These are phyloP conservation scores for Barbarea vulgaris DNA, from an alignment of 345 rosid species.

Conservation along the genomic window DNA sequence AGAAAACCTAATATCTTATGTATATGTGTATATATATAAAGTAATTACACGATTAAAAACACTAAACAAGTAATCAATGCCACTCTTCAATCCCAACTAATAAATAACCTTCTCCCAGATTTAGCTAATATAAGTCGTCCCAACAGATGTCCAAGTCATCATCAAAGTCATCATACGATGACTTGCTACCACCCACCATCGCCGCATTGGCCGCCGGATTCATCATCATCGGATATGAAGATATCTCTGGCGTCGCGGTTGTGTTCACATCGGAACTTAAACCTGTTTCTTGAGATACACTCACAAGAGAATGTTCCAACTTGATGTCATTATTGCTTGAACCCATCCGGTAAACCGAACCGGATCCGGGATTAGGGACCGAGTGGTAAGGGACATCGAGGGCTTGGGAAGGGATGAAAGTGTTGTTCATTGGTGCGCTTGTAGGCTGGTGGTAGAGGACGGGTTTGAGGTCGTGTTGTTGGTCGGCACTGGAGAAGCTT, in stretches of 20 bases:
- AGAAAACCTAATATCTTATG: conserved; percentile 27
- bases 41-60: conserved; percentile 15
- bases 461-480: conserved; percentile 33
- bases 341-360: conserved; percentile 43
- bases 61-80: conserved; percentile 27
- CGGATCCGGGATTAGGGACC: conserved; percentile 32
- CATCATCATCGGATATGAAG: conserved; percentile 37
- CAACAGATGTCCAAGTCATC: conserved; percentile 35
- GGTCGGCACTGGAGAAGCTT: conserved; percentile 26
- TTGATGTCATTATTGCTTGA: conserved; percentile 22
- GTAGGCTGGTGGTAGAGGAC: conserved; percentile 45
- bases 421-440: conserved; percentile 49
- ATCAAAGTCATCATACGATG: conserved; percentile 34
- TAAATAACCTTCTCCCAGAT: conserved; percentile 21
- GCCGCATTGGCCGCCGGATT: conserved; percentile 6
- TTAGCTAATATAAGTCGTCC: conserved; percentile 28
- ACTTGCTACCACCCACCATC: conserved; percentile 30
- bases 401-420: conserved; percentile 75
- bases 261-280: conserved; percentile 52
- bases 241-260: conserved; percentile 50
- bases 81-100: conserved; percentile 33
- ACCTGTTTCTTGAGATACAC: conserved; percentile 63
- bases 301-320: conserved; percentile 40
- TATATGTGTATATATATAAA: conserved; percentile 4
- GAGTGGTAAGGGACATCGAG: conserved; percentile 41